Evolutionary conservation across 129 eudicot species (phyloP), one percentile per base, ranked within the genome.

Genomic region (Pittosporum tobira): DNA sequence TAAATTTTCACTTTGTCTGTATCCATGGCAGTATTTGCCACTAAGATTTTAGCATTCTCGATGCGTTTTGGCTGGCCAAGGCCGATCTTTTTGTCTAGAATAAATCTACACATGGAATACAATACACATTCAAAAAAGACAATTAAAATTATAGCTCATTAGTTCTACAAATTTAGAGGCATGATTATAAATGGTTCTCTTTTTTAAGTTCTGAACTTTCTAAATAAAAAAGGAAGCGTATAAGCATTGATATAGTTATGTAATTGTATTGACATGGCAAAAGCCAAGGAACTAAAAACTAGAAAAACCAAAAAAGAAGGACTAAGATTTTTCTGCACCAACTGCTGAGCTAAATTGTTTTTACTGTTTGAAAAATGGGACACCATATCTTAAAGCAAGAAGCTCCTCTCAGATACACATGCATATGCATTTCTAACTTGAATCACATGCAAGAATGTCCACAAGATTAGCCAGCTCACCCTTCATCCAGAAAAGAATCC

Each of bases 21-120:
- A 53, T 90, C 98, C 98, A 90, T 90, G 46, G 98, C 95, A 31
- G 98, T 90, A 46, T 90, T 90, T 42, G 98, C 94, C 37, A 90
- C 87, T 73, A 90, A 76, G 31, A 90, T 90, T 30, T 86, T 90
- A 4, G 98, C 98, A 76, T 90, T 90, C 72, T 90, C 98, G 8
- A 90, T 90, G 14, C 98, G 80, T 55, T 90, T 91, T 52, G 95
- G 98, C 63, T 91, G 95, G 47, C 97, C 97, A 34, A 90, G 69
- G 46, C 97, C 97, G 51, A 90, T 90, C 65, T 90, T 90, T 68
- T 90, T 90, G 87, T 85, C 98, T 40, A 91, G 67, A 69, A 91
- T 91, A 77, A 91, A 91, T 66, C 98, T 91, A 82, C 55, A 71
- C 21, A 44, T 38, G 47, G 7, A 26, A 71, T 2, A 48, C 28